Base-by-base conservation (phyloP, 768 basidiomycete genomes). In the Boletellus ananas region DNA sequence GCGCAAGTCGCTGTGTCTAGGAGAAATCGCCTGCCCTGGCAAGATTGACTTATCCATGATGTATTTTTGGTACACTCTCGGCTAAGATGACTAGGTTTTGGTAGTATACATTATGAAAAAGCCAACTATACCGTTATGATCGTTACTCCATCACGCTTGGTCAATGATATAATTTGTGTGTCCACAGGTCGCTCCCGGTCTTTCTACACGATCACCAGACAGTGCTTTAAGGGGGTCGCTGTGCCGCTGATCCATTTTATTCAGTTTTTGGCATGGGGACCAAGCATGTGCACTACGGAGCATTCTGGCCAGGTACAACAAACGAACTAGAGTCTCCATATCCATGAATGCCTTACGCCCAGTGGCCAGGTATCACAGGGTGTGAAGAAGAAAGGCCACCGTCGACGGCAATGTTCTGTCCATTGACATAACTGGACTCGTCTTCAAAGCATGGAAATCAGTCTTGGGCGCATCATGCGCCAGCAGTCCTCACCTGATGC, bases 391-490 rank as follows among this genome's bases (percentile, higher is more conserved):
- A 84, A 51, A 95, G 67, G 1, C 91, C 94, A 7, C 94, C 94
- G 58, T 95, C 94, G 27, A 93, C 85, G 0, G 85, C 85, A 27
- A 91, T 77, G 59, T 84, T 86, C 61, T 94, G 89, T 14, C 90
- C 94, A 62, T 94, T 96, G 49, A 97, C 82, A 67, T 93, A 94
- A 68, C 90, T 93, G 1, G 90, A 84, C 55, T 91, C 89, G 58
- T 93, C 91, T 91, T 62, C 10, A 43, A 29, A 34, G 34, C 37
- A 51, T 34, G 13, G 42, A 6, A 43, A 35, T 58, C 37, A 49
- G 53, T 40, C 27, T 49, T 50, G 43, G 54, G 50, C 12, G 27
- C 18, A 31, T 18, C 31, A 49, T 29, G 17, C 34, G 21, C 45
- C 4, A 34, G n/a, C 9, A 44, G 41, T 50, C 34, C 77, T 64